Evolutionary conservation across 2,329 filamentous ascomycete species (phyloP), one percentile per base, ranked within the genome.

Genomic region (Chalara sp.): DNA sequence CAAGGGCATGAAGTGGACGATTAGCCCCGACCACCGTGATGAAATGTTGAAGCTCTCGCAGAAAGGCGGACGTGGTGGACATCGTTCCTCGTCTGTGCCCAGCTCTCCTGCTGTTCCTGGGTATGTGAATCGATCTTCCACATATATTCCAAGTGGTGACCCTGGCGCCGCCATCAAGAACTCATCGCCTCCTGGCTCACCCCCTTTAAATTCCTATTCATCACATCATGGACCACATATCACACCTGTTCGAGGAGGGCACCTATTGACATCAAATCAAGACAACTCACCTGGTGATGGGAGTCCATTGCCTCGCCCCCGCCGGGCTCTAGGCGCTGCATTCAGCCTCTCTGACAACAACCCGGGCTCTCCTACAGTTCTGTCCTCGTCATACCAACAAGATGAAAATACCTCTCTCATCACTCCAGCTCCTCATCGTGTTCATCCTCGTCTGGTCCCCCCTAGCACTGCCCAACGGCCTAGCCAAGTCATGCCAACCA

Each of bases 1-100:
- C 10, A 99, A 99, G 67, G 93, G 93, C 31, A 97, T 96, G 90
- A 97, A 97, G 67, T 99, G 93, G 93, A 89, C 92, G 68, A 91
- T 99, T 63, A 83, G 89, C 4, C 79, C 87, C 1, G 88, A 95
- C 56, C 80, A 85, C 57, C 83, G 86, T 46, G 89, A 96, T 13
- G 92, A 96, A 48, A 95, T 96, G 75, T 79, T 89, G 53, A 87
- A 55, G 46, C 55, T 53, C 40, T 56, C 56, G 42, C 79, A 73
- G 59, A 76, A 78, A 50, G 76, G 80, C 13, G 81, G 81, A 13
- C 75, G 79, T 44, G 80, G 82, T 46, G 81, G 81, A 4, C 81
- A 84, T 58, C 74, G 82, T 53, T 83, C 83, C 52, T 86, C 83
- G 30, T 87, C 83, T 6, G 83, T 80, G 6, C 85, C 85, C 8